A percentile compares a stretch with the other conserved stretches of the same genome.
phyloP scores from a whole-genome alignment of 176 grass and related monocot species.

The Oryza australiensis region DNA sequence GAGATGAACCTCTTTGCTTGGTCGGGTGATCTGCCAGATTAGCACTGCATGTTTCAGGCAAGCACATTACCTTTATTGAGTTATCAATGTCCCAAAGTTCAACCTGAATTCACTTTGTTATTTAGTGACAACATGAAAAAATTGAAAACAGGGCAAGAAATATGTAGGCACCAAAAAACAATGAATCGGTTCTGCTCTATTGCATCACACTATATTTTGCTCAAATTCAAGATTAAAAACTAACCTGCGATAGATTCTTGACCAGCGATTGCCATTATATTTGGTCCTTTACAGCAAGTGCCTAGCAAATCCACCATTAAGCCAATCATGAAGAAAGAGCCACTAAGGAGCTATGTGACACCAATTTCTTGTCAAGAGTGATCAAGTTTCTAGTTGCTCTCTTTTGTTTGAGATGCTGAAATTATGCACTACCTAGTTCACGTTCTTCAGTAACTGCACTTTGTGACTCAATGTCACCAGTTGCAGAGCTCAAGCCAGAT shows the following conservation, averaged over 20 bases:
- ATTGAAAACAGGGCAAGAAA: constrained; percentile 28
- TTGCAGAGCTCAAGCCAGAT: constrained; percentile 26
- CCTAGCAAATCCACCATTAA: constrained; percentile 28
- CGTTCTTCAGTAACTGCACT: constrained; percentile 16
- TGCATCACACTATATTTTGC: not conserved
- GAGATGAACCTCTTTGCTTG: constrained; percentile 71
- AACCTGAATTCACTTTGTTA: constrained; percentile 50
- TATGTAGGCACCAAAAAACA: constrained; percentile 16
- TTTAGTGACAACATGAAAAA: constrained; percentile 25
- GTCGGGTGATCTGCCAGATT: constrained; percentile 41
- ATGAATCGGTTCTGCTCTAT: not conserved
- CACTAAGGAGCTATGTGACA: constrained; percentile 1
- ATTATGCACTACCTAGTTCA: constrained; percentile 35
- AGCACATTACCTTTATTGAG: constrained; percentile 61
- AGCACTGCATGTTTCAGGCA: constrained; percentile 49
- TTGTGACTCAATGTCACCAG: constrained; percentile 21
- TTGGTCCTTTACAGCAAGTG: constrained; percentile 39
- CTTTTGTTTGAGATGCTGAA: not conserved
- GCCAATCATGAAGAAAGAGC: constrained; percentile 23
- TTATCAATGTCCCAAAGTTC: constrained; percentile 83
- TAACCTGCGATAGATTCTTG: constrained; percentile 70
- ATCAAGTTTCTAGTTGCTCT: not conserved
- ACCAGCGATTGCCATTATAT: constrained; percentile 77
- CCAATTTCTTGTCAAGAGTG: not conserved
- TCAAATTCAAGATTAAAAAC: constrained; percentile 21